These are phyloP conservation scores for Oryza officinalis DNA, from an alignment of 176 grass and related monocot genomes.

Conservation along the genomic window DNA sequence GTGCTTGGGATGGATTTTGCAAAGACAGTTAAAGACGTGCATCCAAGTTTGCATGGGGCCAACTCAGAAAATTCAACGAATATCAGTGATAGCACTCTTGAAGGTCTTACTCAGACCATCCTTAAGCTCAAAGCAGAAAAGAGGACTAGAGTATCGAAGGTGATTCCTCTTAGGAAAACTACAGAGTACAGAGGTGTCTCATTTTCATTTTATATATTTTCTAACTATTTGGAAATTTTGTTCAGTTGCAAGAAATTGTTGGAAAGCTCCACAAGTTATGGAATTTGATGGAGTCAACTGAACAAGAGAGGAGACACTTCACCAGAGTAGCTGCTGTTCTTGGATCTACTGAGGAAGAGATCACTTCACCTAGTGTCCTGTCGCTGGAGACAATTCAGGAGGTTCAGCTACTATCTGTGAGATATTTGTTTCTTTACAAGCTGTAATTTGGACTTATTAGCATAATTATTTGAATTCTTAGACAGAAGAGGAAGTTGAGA, in stretches of 20 bases:
- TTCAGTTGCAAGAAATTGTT: conserved; percentile 77
- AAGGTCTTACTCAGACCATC: conserved; percentile 77
- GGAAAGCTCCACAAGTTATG: conserved; percentile 75
- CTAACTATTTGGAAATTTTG: conserved; percentile 31
- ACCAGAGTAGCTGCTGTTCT: conserved; percentile 52
- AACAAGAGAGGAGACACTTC: conserved; percentile 73
- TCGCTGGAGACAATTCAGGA: conserved; percentile 76
- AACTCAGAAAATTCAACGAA: conserved; percentile 68
- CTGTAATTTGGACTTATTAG: conserved; percentile 8
- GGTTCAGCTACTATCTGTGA: conserved; percentile 42
- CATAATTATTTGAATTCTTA: conserved; percentile 42
- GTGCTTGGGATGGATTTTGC: conserved; percentile 89
- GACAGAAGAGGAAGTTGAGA: conserved; percentile 81
- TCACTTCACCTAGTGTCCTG: conserved; percentile 60
- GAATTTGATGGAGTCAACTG: conserved; percentile 93
- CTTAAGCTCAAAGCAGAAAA: conserved; percentile 85
- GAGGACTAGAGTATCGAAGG: conserved; percentile 67
- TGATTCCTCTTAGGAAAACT: conserved; percentile 32
- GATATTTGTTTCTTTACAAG: conserved; percentile 17
- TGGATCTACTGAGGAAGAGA: conserved; percentile 67
- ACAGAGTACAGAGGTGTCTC: background rate
- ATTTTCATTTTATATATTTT: background rate
- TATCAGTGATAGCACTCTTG: conserved; percentile 81
- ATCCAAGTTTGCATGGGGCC: conserved; percentile 80
- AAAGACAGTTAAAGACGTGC: conserved; percentile 64